A percentile compares a stretch with the other conserved stretches of the same genome.
These are phyloP conservation scores for Colletotrichum sp. DNA, from an alignment of 2,329 filamentous ascomycete genomes.

Conservation along the genomic window DNA sequence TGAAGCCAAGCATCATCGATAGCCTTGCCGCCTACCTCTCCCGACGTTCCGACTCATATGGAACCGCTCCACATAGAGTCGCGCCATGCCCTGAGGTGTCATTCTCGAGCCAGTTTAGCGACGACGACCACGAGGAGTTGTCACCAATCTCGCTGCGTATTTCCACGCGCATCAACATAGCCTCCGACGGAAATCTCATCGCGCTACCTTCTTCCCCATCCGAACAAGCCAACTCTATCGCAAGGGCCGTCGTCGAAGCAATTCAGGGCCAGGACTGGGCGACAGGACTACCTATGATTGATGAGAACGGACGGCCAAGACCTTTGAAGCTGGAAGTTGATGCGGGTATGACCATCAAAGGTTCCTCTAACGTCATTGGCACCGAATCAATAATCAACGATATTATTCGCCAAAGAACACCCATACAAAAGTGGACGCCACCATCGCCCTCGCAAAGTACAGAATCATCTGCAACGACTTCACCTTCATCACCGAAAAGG, in stretches of 20 bases:
- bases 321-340: slow-evolving; percentile 48
- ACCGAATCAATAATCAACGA: slow-evolving; percentile 32
- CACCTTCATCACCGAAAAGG: neutral
- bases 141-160: slow-evolving; percentile 52
- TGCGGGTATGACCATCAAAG: slow-evolving; percentile 50
- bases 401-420: slow-evolving; percentile 26
- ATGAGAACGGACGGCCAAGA: slow-evolving; percentile 46
- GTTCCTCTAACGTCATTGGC: slow-evolving; percentile 50
- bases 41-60: neutral
- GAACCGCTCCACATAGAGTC: neutral
- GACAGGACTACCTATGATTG: slow-evolving; percentile 50
- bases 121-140: slow-evolving; percentile 24
- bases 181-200: slow-evolving; percentile 54
- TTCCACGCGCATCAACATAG: slow-evolving; percentile 51
- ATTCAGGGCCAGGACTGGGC: slow-evolving; percentile 43
- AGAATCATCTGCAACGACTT: neutral
- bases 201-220: slow-evolving; percentile 44
- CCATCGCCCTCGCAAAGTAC: neutral
- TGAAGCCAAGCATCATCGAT: slow-evolving; percentile 64
- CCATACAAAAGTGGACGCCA: neutral
- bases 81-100: neutral
- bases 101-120: neutral
- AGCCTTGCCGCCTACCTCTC: slow-evolving; percentile 56
- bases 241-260: slow-evolving; percentile 48
- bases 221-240: slow-evolving; percentile 45